Evolutionary conservation across 768 basidiomycete genomes (phyloP).

Genomic region (Xerocomus brunneocitrinus): DNA sequence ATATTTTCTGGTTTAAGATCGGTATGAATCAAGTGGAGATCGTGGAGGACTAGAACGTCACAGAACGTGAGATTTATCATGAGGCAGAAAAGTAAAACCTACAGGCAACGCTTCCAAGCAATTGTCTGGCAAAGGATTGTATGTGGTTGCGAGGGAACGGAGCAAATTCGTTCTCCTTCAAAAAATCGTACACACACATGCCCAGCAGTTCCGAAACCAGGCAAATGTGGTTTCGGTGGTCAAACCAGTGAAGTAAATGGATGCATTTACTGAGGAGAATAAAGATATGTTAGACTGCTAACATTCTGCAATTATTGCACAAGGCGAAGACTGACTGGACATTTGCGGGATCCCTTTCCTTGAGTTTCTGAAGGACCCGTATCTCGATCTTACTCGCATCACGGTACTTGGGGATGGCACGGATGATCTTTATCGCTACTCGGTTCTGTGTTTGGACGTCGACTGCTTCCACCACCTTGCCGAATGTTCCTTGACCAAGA

Average conservation of each 20-base stretch:
- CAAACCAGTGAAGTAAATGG: slow-evolving; percentile 90
- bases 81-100: slow-evolving; percentile 33
- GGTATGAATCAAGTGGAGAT: slow-evolving; percentile 89
- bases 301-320: slow-evolving; percentile 15
- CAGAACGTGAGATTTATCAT: background rate
- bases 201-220: slow-evolving; percentile 93
- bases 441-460: slow-evolving; percentile 69
- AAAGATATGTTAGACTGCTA: slow-evolving; percentile 7
- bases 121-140: slow-evolving; percentile 88
- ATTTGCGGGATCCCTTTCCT: slow-evolving; percentile 83
- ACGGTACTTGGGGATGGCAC: slow-evolving; percentile 96
- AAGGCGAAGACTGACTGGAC: slow-evolving; percentile 59
- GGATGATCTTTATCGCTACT: slow-evolving; percentile 98
- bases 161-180: slow-evolving; percentile 96
- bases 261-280: slow-evolving; percentile 81
- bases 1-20: slow-evolving; percentile 99
- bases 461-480: slow-evolving; percentile 94
- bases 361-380: slow-evolving; percentile 87
- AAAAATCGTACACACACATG: slow-evolving; percentile 97
- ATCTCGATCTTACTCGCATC: slow-evolving; percentile 99
- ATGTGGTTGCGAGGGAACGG: slow-evolving; percentile 97
- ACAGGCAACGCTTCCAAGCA: slow-evolving; percentile 94
- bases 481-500: slow-evolving; percentile 96
- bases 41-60: slow-evolving; percentile 70
- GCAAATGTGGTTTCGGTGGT: slow-evolving; percentile 96